A percentile compares a stretch with the other conserved stretches of the same genome.
These are phyloP conservation scores for Durio zibethinus DNA, from an alignment of 345 rosid genomes.

Conservation along the genomic window DNA sequence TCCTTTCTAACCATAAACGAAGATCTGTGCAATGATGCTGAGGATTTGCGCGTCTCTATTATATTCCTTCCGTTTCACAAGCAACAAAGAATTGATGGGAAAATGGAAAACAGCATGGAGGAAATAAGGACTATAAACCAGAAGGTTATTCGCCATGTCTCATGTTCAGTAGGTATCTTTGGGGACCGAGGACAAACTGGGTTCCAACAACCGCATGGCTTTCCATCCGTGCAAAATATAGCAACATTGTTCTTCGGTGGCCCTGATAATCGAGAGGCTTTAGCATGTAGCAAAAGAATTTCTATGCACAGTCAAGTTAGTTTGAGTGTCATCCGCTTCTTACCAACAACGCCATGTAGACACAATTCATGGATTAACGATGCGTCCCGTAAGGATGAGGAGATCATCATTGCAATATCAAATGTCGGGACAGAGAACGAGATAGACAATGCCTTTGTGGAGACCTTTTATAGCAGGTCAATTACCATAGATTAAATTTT, in stretches of 20 bases:
- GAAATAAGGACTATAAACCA: constrained; percentile 59
- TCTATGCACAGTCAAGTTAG: constrained; percentile 40
- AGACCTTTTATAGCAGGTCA: constrained; percentile 60
- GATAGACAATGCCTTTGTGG: constrained; percentile 47
- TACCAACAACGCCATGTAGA: not conserved
- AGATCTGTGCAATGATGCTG: constrained; percentile 65
- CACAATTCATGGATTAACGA: not conserved
- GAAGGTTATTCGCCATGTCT: constrained; percentile 70
- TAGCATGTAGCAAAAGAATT: constrained; percentile 63
- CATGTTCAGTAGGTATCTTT: constrained; percentile 71
- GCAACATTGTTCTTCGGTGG: constrained; percentile 82
- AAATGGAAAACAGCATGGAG: constrained; percentile 56
- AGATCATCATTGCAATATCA: constrained; percentile 43
- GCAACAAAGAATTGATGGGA: constrained; percentile 80
- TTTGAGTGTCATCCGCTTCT: constrained; percentile 61
- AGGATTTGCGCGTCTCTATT: constrained; percentile 67
- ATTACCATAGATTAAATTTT: not conserved
- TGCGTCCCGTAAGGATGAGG: constrained; percentile 23
- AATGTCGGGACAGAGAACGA: constrained; percentile 35
- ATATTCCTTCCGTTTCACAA: constrained; percentile 80
- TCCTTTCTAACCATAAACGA: constrained; percentile 45
- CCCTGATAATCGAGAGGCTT: constrained; percentile 86
- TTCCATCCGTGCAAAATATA: constrained; percentile 47
- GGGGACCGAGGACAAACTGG: constrained; percentile 70
- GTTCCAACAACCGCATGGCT: constrained; percentile 55